A percentile compares a stretch with the other conserved stretches of the same genome.
Evolutionary conservation across 345 rosid genomes (phyloP).

Genomic region (Ceriops decandra): DNA sequence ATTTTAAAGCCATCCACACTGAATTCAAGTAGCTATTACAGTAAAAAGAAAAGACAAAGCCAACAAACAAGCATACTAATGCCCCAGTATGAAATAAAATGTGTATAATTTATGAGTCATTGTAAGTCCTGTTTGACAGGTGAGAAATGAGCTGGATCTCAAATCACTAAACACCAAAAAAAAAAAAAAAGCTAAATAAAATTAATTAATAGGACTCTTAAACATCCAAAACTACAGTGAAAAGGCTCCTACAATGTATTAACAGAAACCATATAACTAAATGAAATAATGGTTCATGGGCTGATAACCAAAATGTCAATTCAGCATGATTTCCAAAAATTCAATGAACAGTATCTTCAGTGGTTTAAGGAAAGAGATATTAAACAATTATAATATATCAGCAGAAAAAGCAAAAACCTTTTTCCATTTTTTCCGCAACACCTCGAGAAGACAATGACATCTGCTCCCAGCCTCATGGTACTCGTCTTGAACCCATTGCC

Average conservation of each 20-base stretch:
- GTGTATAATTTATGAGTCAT: too few species aligned
- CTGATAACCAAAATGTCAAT: background rate
- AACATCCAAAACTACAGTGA: background rate
- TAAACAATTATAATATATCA: background rate
- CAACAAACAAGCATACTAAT: background rate
- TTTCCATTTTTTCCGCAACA: slow-evolving; percentile 60
- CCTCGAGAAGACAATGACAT: slow-evolving; percentile 94
- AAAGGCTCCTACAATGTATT: background rate
- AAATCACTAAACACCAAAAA: too few species aligned
- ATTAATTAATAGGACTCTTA: background rate
- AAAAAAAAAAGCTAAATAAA: background rate
- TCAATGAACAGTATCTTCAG: background rate
- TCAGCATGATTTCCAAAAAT: background rate
- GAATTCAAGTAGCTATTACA: background rate
- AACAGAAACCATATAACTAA: background rate
- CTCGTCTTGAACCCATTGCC: slow-evolving; percentile 98
- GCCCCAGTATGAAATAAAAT: too few species aligned
- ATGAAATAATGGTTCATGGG: background rate
- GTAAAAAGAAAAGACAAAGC: background rate
- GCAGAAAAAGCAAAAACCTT: slow-evolving; percentile 38
- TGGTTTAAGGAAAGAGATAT: background rate
- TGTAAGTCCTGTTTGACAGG: too few species aligned
- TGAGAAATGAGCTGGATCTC: too few species aligned
- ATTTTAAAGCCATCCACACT: background rate
- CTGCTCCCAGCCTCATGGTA: slow-evolving; percentile 99